Conservation (phyloP, 371 early-diverging fungal genomes). For the Mucor circinelloides region DNA sequence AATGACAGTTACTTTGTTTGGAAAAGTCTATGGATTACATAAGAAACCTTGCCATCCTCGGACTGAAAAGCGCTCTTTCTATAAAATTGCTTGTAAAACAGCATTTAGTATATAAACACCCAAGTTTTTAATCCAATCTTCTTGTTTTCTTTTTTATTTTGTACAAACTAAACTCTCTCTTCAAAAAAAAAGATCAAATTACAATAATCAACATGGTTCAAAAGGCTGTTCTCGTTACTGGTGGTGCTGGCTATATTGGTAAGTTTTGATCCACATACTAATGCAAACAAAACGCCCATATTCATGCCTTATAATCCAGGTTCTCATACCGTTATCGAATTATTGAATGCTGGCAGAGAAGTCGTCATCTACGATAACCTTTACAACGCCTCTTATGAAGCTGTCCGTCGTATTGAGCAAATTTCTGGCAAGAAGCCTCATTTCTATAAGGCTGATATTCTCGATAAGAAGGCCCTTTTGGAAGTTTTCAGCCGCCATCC, state of each 20-base stretch:
- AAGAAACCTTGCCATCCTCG: conserved; percentile 6
- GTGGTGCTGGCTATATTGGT: conserved; percentile 64
- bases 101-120: not conserved
- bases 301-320: conserved; percentile 55
- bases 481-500: conserved; percentile 67
- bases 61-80: conserved; percentile 2
- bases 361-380: conserved; percentile 88
- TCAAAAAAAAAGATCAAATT: not conserved
- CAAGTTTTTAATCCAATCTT: not conserved
- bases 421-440: conserved; percentile 60
- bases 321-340: conserved; percentile 89
- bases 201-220: conserved; percentile 19
- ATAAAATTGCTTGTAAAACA: not conserved
- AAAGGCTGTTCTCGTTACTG: conserved; percentile 51
- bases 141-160: not conserved
- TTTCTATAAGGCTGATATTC: conserved; percentile 76
- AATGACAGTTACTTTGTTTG: conserved; percentile 21
- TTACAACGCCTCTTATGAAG: conserved; percentile 74
- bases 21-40: conserved; percentile 19
- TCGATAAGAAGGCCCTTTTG: conserved; percentile 62
- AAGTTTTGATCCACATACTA: conserved; percentile 4
- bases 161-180: not conserved
- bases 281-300: not conserved
- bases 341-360: conserved; percentile 65
- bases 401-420: conserved; percentile 69